Base-by-base conservation (phyloP, 2,329 filamentous ascomycete genomes). In the Calycina herbarum region DNA sequence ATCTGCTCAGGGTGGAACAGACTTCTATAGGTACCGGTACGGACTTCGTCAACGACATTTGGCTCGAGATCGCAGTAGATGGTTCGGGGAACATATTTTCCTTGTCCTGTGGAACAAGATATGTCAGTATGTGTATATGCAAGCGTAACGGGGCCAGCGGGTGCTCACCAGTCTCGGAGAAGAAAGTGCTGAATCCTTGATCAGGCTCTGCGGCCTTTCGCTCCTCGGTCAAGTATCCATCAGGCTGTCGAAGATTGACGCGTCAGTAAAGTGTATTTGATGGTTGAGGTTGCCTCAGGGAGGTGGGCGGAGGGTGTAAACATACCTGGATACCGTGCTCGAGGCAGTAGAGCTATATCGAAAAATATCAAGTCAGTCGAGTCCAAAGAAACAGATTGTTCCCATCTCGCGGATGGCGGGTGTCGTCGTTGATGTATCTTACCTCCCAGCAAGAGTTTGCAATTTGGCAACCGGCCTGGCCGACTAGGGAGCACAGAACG, bases 401-500 rank as follows among this genome's bases (percentile, higher is more conserved):
- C 38, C 61, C n/a, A 57, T 35, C n/a, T 33, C 33, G 38, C 27
- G 15, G 17, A 38, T 20, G 20, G 10, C 7, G 51, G 20, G 5
- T 57, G 48, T 33, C 29, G 29, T 62, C 17, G 33, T 51, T 38
- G 35, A 38, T 59, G 68, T 76, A 78, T 85, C 92, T 85, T 85
- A 99, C 95, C 93, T 99, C 95, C 95, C 95, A 99, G 89, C 95
- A 98, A 77, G 95, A 95, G 87, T 99, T 99, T 85, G 94, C 95
- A 79, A 99, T 99, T 82, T 99, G 95, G 89, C 95, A 98, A 91
- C 95, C 95, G 81, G 95, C 95, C 89, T 99, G 95, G 84, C 95
- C 95, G 87, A 99, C 95, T 99, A 81, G 78, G 78, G 61, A 71
- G 62, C 75, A 64, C 63, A 67, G 61, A 70, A 59, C 60, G 60